Evolutionary conservation across 1,284 basidiomycete species (phyloP), one percentile per base, ranked within the genome.

Genomic region (Fistulinella cinereoalba): DNA sequence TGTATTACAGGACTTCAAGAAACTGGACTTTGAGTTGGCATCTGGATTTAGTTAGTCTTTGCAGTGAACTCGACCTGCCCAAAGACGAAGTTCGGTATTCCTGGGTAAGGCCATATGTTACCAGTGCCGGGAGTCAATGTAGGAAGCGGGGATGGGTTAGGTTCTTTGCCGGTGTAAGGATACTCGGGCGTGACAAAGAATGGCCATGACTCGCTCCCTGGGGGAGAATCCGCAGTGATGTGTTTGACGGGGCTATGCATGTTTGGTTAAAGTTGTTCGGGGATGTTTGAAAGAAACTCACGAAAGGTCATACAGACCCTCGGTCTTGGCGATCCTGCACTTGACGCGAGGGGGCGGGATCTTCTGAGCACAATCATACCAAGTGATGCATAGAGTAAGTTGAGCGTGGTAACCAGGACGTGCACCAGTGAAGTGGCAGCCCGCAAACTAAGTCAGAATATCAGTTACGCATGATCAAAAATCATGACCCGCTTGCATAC

Each of bases 301-400:
- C 51, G 50, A 41, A 12, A 24, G 6, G 12, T 13, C 3, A 7
- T 33, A 16, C 10, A 24, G 22, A 10, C 3, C 37, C 1, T 54
- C 41, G 4, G 44, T 51, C 32, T 13, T 6, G 0, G 44, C 32
- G 6, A 54, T 18, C 25, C n/a, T 52, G 22, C 32, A 37, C 25
- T 40, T 44, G 32, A 55, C 16, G 6, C 41, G n/a, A 5, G 52
- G 52, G 2, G 40, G 52, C 0, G 44, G 52, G 19, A 43, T 32
- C 29, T 29, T 42, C 9, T 21, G 1, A 9, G 23, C 18, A 1
- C 16, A 12, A 7, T 55, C 53, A 22, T 28, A 38, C 53, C 52
- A 53, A 6, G 39, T 46, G 15, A 53, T 22, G 2, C 25, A 24
- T 32, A 54, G 21, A 2, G 36, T 54, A 2, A 69, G 61, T 5